Percentiles rank a stretch among this genome's conserved stretches.
phyloP scores from a whole-genome alignment of 768 basidiomycete genomes.

The Auricularia cornea region DNA sequence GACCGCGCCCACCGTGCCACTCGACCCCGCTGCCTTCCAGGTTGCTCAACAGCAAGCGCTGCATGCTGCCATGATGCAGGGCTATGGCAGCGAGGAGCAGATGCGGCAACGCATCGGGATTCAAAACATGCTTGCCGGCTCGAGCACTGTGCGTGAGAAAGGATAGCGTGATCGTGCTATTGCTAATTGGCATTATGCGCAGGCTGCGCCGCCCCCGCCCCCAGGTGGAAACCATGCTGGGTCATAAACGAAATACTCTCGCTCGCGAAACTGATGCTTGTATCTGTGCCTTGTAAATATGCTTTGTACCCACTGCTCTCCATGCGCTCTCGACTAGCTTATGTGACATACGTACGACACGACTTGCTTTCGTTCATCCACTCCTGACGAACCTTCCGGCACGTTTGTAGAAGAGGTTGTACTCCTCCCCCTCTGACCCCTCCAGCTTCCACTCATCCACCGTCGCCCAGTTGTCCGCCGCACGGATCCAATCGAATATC shows the following conservation, averaged over 20 bases:
- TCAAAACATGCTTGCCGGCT: neutral
- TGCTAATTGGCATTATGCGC: too few species aligned
- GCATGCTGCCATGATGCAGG: neutral
- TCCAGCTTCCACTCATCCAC: slow-evolving; percentile 1
- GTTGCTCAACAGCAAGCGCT: neutral
- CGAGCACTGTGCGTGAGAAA: too few species aligned
- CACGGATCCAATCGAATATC: slow-evolving; percentile 8
- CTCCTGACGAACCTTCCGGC: slow-evolving; percentile 6
- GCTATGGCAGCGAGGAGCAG: neutral
- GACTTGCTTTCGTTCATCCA: neutral
- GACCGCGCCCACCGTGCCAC: neutral
- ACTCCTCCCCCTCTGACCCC: slow-evolving; percentile 5
- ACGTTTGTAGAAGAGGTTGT: slow-evolving; percentile 10
- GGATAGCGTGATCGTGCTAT: too few species aligned
- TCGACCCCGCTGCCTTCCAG: neutral
- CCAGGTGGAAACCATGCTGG: too few species aligned
- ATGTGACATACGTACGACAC: too few species aligned
- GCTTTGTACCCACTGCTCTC: too few species aligned
- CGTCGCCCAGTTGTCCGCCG: neutral
- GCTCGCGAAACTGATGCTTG: too few species aligned
- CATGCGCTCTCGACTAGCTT: too few species aligned
- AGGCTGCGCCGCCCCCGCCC: too few species aligned
- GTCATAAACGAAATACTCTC: too few species aligned
- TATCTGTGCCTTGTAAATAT: too few species aligned
- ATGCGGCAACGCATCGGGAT: neutral